phyloP scores from a whole-genome alignment of 805 yeast species.

The Priceomyces melissophilus region DNA sequence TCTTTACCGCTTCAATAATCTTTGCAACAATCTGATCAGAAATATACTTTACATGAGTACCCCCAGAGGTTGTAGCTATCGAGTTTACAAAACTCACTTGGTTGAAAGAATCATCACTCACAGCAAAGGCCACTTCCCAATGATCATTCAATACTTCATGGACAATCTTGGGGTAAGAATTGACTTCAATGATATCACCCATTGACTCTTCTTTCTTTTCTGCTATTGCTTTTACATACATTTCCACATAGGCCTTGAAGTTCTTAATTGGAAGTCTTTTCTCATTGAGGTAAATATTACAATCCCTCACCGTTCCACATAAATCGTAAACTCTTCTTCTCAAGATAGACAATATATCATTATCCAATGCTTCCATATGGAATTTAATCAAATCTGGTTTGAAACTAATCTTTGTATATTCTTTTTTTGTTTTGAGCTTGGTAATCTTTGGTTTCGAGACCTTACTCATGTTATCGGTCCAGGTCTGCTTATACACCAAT shows the following conservation, averaged over 20 bases:
- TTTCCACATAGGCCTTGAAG: constrained; percentile 84
- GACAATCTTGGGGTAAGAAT: constrained; percentile 49
- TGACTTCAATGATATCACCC: constrained; percentile 32
- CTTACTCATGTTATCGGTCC: constrained; percentile 83
- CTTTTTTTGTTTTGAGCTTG: constrained; percentile 54
- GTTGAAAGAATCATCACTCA: constrained; percentile 83
- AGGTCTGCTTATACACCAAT: constrained; percentile 69
- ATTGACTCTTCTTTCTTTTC: constrained; percentile 41
- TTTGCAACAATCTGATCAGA: constrained; percentile 81
- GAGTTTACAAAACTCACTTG: constrained; percentile 97
- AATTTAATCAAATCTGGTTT: constrained; percentile 84
- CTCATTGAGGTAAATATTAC: constrained; percentile 76
- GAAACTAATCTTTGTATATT: constrained; percentile 84
- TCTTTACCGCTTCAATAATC: constrained; percentile 59
- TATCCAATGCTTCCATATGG: constrained; percentile 80
- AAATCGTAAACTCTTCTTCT: constrained; percentile 93
- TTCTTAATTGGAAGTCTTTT: constrained; percentile 62
- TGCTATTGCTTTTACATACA: constrained; percentile 78
- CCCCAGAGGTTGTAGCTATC: constrained; percentile 96
- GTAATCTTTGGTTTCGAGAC: constrained; percentile 75
- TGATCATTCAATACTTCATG: constrained; percentile 79
- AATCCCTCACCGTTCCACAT: constrained; percentile 87
- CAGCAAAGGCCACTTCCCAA: constrained; percentile 96
- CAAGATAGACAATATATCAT: constrained; percentile 77
- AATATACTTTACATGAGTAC: constrained; percentile 87